phyloP scores from a whole-genome alignment of 2,329 filamentous ascomycete genomes.

The Lasiodiplodia citricola region DNA sequence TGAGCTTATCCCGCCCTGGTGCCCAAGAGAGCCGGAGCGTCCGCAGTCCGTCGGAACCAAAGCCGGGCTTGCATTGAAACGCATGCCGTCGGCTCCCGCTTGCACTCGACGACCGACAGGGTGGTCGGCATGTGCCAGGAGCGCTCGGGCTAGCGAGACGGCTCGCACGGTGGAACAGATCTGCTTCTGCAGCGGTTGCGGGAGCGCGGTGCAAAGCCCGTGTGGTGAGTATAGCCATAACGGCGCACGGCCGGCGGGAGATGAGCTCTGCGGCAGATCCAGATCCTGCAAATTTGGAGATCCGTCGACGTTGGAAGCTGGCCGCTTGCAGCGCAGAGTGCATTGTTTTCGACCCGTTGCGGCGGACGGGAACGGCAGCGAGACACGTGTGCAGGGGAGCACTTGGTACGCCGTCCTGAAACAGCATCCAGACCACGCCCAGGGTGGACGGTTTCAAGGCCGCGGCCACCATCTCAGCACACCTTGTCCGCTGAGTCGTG shows the following conservation, averaged over 20 bases:
- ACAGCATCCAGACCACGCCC: constrained; percentile 5
- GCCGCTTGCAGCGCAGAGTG: neutral
- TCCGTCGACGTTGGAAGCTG: neutral
- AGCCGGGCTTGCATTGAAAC: neutral
- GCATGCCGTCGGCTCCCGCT: neutral
- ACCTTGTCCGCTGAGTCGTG: too few species aligned
- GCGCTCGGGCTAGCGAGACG: neutral
- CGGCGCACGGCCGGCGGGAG: constrained; percentile 1
- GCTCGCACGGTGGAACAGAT: neutral
- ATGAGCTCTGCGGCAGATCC: constrained; percentile 19
- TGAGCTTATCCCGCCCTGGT: too few species aligned
- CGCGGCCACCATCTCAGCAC: neutral
- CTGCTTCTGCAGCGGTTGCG: neutral
- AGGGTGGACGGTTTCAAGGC: constrained; percentile 18
- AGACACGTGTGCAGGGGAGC: constrained; percentile 21
- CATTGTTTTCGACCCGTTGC: neutral
- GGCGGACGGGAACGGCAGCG: neutral
- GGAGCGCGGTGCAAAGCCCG: constrained; percentile 3
- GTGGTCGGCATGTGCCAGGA: constrained; percentile 11
- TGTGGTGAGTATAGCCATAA: constrained; percentile 5
- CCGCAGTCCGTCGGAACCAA: neutral
- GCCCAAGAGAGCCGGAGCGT: neutral
- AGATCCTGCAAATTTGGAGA: constrained; percentile 23
- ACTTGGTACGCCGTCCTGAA: constrained; percentile 17
- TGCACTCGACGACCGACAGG: neutral